Conservation (phyloP, 1,284 basidiomycete species). For the Heterobasidion irregulare region DNA sequence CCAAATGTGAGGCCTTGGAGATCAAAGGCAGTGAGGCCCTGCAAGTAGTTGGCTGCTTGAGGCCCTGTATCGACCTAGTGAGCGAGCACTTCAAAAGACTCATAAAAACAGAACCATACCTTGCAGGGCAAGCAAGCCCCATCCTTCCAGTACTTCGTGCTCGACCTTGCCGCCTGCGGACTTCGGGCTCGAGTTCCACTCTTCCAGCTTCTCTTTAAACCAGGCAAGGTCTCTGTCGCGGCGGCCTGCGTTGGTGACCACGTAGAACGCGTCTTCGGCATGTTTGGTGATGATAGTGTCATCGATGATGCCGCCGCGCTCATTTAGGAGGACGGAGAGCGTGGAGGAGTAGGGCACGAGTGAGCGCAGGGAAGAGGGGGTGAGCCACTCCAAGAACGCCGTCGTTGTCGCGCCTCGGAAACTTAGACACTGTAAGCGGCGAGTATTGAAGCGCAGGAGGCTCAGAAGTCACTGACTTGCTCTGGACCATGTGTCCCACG, state of each 20-base stretch:
- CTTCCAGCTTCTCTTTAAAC: slow-evolving; percentile 60
- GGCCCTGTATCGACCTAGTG: slow-evolving; percentile 53
- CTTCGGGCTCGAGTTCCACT: slow-evolving; percentile 63
- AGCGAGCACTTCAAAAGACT: background rate
- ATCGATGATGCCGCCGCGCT: slow-evolving; percentile 91
- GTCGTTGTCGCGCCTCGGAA: slow-evolving; percentile 71
- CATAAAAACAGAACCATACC: slow-evolving; percentile 31
- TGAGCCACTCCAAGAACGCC: slow-evolving; percentile 80
- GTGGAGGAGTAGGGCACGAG: slow-evolving; percentile 69
- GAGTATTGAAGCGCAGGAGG: background rate
- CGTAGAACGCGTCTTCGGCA: slow-evolving; percentile 75
- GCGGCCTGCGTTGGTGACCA: slow-evolving; percentile 94
- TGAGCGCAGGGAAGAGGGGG: slow-evolving; percentile 70
- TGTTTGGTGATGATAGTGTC: slow-evolving; percentile 88
- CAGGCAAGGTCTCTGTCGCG: slow-evolving; percentile 77
- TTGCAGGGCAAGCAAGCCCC: slow-evolving; percentile 89
- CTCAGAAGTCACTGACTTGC: slow-evolving; percentile 38
- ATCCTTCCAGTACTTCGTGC: slow-evolving; percentile 76
- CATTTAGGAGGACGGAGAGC: slow-evolving; percentile 85
- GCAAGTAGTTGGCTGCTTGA: slow-evolving; percentile 72
- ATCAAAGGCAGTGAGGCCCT: slow-evolving; percentile 67
- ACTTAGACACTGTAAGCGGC: slow-evolving; percentile 22
- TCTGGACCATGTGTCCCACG: slow-evolving; percentile 97
- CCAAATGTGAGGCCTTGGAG: slow-evolving; percentile 74
- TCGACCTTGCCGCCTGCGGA: slow-evolving; percentile 56